Evolutionary conservation across 2,329 filamentous ascomycete species (phyloP).

Genomic region (Penicillium sclerotiorum): DNA sequence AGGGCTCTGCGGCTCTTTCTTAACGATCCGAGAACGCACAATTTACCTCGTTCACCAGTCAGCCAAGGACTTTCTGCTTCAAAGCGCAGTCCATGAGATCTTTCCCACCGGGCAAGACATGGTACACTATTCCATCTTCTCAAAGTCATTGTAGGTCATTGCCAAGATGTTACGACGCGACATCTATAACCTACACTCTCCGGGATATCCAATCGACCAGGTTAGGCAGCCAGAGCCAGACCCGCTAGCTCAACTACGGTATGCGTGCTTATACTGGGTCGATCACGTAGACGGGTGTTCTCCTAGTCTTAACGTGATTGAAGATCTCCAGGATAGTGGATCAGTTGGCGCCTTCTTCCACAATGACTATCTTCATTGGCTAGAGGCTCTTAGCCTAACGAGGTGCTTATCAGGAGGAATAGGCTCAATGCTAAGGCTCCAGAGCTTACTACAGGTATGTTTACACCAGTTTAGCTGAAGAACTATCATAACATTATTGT

Average conservation of each 20-base stretch:
- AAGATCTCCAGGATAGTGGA: conserved; percentile 14
- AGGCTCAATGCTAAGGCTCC: conserved; percentile 22
- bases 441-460: conserved; percentile 15
- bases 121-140: conserved; percentile 28
- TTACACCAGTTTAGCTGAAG: not conserved
- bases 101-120: too few relatives aligned
- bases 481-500: not conserved
- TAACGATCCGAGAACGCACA: conserved; percentile 19
- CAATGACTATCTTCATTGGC: conserved; percentile 30
- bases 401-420: conserved; percentile 18
- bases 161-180: not conserved
- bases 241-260: conserved; percentile 30
- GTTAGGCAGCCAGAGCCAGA: conserved; percentile 20
- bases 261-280: conserved; percentile 41
- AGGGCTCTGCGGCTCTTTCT: conserved; percentile 28
- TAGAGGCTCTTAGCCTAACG: conserved; percentile 32
- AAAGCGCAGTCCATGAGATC: conserved; percentile 3
- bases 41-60: conserved; percentile 33
- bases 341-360: conserved; percentile 21
- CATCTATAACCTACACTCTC: not conserved
- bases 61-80: conserved; percentile 26
- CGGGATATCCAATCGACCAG: conserved; percentile 21
- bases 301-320: not conserved
- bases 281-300: conserved; percentile 31
- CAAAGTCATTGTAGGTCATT: conserved; percentile 27